Base-by-base conservation (phyloP, 164 flowering plant genomes). In the Magnolia changhungtana region DNA sequence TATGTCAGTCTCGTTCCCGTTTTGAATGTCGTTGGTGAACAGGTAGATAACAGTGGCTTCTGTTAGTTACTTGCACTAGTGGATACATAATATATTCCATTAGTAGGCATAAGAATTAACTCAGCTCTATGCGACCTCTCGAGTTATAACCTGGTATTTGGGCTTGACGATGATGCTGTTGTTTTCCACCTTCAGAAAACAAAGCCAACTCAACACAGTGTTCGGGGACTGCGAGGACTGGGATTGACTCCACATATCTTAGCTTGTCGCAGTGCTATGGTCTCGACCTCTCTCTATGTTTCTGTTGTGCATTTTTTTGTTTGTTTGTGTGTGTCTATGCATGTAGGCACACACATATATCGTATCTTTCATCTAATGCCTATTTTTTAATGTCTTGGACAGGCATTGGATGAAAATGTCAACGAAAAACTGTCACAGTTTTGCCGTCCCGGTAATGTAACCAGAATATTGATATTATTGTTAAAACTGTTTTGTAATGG, bases 1-100 rank as follows among this genome's bases (percentile, higher is more conserved):
- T 98, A 95, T 87, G 98, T 95, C 76, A 95, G 98, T 83, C 97
- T 95, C 73, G 98, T 95, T 59, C 98, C 98, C 63, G 98, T 93
- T 81, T 73, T 95, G 29, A 90, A 82, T 79, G 98, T 89, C 72
- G 98, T 95, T 78, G 98, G 98, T 61, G 98, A 95, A 80, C 98
- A 88, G 93, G 98, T 93, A 83, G 10, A 19, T 50, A 16, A 55
- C 2, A 69, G 64, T 11, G 11, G 19, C 59, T 21, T 79, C 14
- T 58, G 52, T 59, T 71, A 61, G 59, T 67, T 24, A 16, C 50
- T 20, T 13, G 52, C 64, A 59, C 63, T 21, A 27, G 24, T 58
- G 18, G 21, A 51, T 16, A 10, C 14, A 14, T 37, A 18, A 14
- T 21, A 10, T 67, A 18, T 58, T 61, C 50, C 16, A 9, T 29